Evolutionary conservation across 805 yeast genomes (phyloP).

Genomic region (Saccharomycopsis sp.): DNA sequence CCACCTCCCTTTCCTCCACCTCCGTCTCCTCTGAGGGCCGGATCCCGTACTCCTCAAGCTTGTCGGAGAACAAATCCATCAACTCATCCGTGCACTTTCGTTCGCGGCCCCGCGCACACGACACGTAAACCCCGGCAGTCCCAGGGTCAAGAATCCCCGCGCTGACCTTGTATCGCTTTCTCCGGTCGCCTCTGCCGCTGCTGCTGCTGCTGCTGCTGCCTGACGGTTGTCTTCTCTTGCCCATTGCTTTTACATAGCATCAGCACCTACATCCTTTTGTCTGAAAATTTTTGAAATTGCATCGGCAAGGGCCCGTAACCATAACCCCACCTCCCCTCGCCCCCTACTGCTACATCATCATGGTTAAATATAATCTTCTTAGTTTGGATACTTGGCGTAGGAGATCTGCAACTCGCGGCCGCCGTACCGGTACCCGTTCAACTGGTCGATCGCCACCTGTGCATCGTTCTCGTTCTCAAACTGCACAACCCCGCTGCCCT

Average conservation of each 20-base stretch:
- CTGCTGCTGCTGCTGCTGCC: neutral
- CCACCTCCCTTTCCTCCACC: constrained; percentile 19
- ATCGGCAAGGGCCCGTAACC: too few species aligned
- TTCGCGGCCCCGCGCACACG: constrained; percentile 80
- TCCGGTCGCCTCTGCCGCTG: constrained; percentile 1
- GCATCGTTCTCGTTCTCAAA: constrained; percentile 62
- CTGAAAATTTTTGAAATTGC: neutral
- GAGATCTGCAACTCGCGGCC: constrained; percentile 62
- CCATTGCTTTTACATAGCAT: constrained; percentile 1
- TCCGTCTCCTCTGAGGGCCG: constrained; percentile 24
- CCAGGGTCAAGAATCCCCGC: constrained; percentile 66
- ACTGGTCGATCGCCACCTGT: constrained; percentile 60
- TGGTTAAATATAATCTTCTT: too few species aligned
- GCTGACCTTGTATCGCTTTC: constrained; percentile 34
- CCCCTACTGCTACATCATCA: too few species aligned
- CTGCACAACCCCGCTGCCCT: constrained; percentile 81
- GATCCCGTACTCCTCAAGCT: constrained; percentile 39
- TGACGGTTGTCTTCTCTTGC: constrained; percentile 5
- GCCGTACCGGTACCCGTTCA: constrained; percentile 79
- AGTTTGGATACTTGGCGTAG: constrained; percentile 41
- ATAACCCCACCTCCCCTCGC: too few species aligned
- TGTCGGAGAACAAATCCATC: constrained; percentile 46
- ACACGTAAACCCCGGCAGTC: constrained; percentile 80
- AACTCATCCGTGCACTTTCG: constrained; percentile 69
- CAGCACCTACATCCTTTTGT: neutral